Base-by-base conservation (phyloP, 2,329 filamentous ascomycete species). In the Neonectria neomacrospora region DNA sequence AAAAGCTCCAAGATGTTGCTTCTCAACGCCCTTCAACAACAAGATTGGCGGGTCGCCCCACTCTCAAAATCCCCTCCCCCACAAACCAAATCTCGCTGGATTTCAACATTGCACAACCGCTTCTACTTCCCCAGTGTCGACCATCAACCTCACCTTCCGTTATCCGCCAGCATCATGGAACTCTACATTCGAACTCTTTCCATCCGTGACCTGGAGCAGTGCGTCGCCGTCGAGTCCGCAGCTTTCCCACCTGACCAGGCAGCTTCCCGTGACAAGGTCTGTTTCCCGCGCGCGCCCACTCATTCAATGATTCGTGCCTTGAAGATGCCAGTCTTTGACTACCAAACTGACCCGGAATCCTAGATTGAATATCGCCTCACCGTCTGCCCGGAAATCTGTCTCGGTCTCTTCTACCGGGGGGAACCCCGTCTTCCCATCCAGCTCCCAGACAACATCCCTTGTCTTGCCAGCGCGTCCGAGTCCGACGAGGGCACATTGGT, bases 361-460 rank as follows among this genome's bases (percentile, higher is more conserved):
- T 28, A 76, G 74, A 76, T 76, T 32, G 74, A 76, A 37, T 76
- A 76, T 34, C 68, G 74, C 9, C 54, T 76, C 9, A 65, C 66
- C 0, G 67, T 70, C 5, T 75, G 70, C 9, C 71, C 74, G 0
- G 71, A 74, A n/a, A 52, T 75, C 23, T 76, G 74, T 5, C 61
- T 67, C 5, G 74, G 74, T 0, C 58, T 76, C 0, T 76, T 76
- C 18, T 45, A 67, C 1, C 57, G 63, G 0, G 57, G 60, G 11
- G 58, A 50, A 23, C 5, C 20, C 16, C 55, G n/a, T 9, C 30
- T 60, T 1, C 63, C 63, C 9, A 30, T 59, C 2, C 28, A 59
- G 18, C 42, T 65, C 8, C 54, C 53, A 9, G 45, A 54, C 3
- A 26, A 63, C 51, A 62, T 73, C 11, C 61, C 67, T 8, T 54